phyloP scores from a whole-genome alignment of 345 rosid genomes.

The Microcos paniculata region DNA sequence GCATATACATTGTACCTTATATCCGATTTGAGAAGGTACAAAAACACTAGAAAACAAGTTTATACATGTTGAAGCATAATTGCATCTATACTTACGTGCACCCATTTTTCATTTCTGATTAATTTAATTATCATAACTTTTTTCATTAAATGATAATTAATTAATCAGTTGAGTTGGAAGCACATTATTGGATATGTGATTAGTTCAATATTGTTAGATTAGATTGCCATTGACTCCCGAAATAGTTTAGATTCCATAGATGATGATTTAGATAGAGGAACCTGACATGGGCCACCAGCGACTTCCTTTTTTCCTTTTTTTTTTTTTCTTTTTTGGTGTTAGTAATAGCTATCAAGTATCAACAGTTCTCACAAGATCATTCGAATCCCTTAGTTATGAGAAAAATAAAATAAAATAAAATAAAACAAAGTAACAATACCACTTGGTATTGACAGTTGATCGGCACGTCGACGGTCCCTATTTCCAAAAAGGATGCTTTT shows the following conservation, averaged over 20 bases:
- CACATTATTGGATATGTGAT: neutral
- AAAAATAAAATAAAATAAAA: too few species aligned
- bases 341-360: neutral
- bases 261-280: neutral
- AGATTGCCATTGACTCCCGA: neutral
- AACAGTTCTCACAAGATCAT: neutral
- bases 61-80: too few species aligned
- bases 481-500: too few species aligned
- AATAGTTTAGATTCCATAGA: neutral
- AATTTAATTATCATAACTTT: neutral
- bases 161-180: neutral
- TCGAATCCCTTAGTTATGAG: neutral
- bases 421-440: too few species aligned
- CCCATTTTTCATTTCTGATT: too few species aligned
- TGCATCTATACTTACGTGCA: neutral
- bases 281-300: neutral
- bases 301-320: neutral
- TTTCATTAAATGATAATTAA: neutral
- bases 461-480: too few species aligned
- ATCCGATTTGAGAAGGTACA: neutral
- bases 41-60: neutral
- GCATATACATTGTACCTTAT: neutral
- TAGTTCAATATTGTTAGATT: neutral
- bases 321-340: neutral
- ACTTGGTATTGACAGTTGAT: too few species aligned